A percentile compares a stretch with the other conserved stretches of the same genome.
Evolutionary conservation across 148 eudicot species (phyloP).

Genomic region (Rheum nobile): DNA sequence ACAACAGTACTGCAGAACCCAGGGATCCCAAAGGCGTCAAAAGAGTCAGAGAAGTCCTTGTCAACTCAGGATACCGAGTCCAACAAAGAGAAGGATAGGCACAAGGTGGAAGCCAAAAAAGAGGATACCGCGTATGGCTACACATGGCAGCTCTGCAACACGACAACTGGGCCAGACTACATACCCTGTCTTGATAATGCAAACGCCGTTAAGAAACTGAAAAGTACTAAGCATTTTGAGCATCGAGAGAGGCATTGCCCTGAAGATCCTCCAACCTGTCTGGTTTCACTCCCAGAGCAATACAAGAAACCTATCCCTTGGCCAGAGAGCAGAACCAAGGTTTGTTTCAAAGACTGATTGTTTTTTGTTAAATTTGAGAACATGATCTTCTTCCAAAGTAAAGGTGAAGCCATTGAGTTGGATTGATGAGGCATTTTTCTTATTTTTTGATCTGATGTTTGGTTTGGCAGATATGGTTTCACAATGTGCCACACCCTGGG

Average conservation of each 20-base stretch:
- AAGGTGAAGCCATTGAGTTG: not conserved
- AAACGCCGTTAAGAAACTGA: conserved; percentile 36
- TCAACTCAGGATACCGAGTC: conserved; percentile 68
- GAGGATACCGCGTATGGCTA: conserved; percentile 26
- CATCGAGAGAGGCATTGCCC: conserved; percentile 93
- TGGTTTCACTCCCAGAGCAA: conserved; percentile 47
- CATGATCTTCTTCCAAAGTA: not conserved
- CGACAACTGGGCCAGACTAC: conserved; percentile 59
- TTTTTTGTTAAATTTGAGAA: not conserved
- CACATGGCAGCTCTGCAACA: conserved; percentile 65
- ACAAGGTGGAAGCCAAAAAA: conserved; percentile 14
- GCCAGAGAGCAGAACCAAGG: conserved; percentile 86
- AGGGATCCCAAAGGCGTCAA: conserved; percentile 68
- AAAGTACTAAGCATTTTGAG: conserved; percentile 43
- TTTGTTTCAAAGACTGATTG: conserved; percentile 7
- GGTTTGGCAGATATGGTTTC: conserved; percentile 68
- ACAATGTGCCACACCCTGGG: conserved; percentile 61
- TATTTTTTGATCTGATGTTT: not conserved
- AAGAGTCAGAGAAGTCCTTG: conserved; percentile 58
- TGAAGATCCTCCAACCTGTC: conserved; percentile 57
- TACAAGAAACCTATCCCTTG: conserved; percentile 56
- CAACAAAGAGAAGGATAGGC: conserved; percentile 46
- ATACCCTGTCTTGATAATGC: conserved; percentile 87
- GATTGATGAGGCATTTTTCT: not conserved
- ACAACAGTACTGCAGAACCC: conserved; percentile 25